A percentile compares a stretch with the other conserved stretches of the same genome.
Conservation (phyloP, 2,329 filamentous ascomycete genomes). For the Cladophialophora chaetospira region DNA sequence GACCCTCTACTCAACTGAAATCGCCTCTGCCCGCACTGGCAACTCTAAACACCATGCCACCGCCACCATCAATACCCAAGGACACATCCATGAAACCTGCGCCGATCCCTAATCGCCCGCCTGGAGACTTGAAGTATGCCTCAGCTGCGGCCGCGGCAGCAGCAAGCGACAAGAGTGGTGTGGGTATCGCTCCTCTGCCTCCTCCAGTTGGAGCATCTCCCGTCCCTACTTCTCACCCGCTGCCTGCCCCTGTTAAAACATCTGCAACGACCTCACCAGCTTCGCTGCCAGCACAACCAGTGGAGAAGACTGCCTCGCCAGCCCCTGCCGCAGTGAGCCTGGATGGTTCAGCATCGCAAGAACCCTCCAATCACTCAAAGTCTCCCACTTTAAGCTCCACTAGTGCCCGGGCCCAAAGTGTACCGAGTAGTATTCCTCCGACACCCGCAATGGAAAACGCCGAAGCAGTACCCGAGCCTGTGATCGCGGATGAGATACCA, state of each 20-base stretch:
- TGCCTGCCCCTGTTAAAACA: conserved; percentile 53
- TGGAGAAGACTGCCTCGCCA: conserved; percentile 43
- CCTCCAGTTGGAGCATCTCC: conserved; percentile 72
- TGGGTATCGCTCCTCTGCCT: conserved; percentile 90
- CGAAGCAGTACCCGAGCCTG: conserved; percentile 39
- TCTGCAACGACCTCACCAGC: conserved; percentile 62
- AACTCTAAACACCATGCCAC: conserved; percentile 70
- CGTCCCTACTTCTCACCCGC: conserved; percentile 49
- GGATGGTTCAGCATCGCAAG: conserved; percentile 45
- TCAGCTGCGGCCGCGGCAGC: conserved; percentile 93
- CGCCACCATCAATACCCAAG: conserved; percentile 46
- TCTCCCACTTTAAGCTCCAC: conserved; percentile 54
- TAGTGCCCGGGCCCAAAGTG: conserved; percentile 46
- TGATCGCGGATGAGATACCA: conserved; percentile 43
- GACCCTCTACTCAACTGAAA: conserved; percentile 88
- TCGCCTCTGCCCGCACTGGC: conserved; percentile 85
- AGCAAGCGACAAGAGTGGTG: conserved; percentile 80
- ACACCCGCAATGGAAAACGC: conserved; percentile 52
- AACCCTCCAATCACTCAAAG: conserved; percentile 45
- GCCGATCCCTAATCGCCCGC: conserved; percentile 76
- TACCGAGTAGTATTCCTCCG: conserved; percentile 46
- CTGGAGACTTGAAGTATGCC: conserved; percentile 93
- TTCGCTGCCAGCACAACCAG: conserved; percentile 52
- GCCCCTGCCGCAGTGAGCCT: conserved; percentile 36
- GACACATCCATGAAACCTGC: conserved; percentile 86